These are phyloP conservation scores for Fusarium piperis DNA, from an alignment of 2,329 filamentous ascomycete species.

Conservation along the genomic window DNA sequence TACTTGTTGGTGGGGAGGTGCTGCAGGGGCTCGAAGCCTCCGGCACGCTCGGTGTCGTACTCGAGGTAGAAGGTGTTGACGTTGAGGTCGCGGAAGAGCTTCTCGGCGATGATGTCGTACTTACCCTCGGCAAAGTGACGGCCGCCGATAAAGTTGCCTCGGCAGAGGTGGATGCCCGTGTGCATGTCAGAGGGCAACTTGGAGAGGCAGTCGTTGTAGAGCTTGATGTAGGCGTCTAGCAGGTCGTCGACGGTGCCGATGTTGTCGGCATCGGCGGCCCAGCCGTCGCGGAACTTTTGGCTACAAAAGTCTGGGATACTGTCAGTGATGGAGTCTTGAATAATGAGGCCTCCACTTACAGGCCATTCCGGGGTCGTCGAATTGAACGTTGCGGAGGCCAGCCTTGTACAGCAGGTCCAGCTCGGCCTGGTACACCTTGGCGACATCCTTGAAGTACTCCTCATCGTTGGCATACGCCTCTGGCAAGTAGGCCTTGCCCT, in stretches of 20 bases:
- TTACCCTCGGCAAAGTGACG: conserved; percentile 73
- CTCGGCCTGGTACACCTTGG: conserved; percentile 72
- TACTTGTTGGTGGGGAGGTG: conserved; percentile 69
- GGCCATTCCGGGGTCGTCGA: conserved; percentile 73
- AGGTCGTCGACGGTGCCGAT: conserved; percentile 73
- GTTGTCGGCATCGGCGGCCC: conserved; percentile 74
- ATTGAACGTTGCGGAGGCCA: conserved; percentile 72
- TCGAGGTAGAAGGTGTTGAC: conserved; percentile 76
- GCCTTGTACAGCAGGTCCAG: conserved; percentile 69
- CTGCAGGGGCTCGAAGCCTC: conserved; percentile 72
- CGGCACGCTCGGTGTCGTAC: conserved; percentile 72
- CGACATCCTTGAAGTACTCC: conserved; percentile 73
- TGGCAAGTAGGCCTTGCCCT: conserved; percentile 41
- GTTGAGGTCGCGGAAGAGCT: conserved; percentile 70
- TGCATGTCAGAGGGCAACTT: conserved; percentile 75
- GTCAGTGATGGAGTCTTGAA: neutral
- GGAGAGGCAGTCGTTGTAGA: conserved; percentile 78
- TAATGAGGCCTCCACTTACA: conserved; percentile 56
- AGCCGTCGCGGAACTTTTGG: conserved; percentile 75
- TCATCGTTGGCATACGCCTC: conserved; percentile 41
- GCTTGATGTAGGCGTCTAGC: conserved; percentile 77
- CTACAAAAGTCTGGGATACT: conserved; percentile 73
- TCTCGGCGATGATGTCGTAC: conserved; percentile 73
- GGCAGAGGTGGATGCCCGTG: conserved; percentile 80
- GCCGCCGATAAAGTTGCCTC: conserved; percentile 72